phyloP scores from a whole-genome alignment of 2,329 filamentous ascomycete genomes.

The Xylariaceae sp. region DNA sequence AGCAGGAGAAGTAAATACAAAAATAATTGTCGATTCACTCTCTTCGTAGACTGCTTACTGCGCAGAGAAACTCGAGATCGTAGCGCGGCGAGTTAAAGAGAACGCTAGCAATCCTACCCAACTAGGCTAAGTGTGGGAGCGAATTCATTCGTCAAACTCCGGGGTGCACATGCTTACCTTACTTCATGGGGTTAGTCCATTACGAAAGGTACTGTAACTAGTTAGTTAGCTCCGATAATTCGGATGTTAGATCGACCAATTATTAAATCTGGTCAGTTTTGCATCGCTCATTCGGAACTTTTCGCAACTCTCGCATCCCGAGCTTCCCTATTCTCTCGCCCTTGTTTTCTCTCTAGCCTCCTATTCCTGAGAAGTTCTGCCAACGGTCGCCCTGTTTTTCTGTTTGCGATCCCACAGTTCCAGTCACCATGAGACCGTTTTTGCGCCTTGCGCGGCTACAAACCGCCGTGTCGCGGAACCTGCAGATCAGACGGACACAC shows the following conservation, averaged over 20 bases:
- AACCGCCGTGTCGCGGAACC: slow-evolving; percentile 14
- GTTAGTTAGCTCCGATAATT: not conserved
- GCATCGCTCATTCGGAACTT: not conserved
- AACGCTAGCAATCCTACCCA: too few relatives aligned
- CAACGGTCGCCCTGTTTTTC: not conserved
- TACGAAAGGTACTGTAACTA: not conserved
- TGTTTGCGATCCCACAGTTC: slow-evolving; percentile 14
- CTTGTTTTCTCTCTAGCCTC: not conserved
- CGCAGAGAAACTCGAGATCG: too few relatives aligned
- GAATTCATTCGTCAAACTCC: too few relatives aligned
- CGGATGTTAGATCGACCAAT: not conserved
- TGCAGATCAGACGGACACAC: slow-evolving; percentile 21
- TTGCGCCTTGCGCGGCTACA: slow-evolving; percentile 25
- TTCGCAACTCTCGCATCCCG: not conserved
- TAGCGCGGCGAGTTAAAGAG: too few relatives aligned
- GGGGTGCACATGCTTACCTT: too few relatives aligned
- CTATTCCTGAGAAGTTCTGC: not conserved
- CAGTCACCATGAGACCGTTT: slow-evolving; percentile 23
- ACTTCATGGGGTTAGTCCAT: too few relatives aligned
- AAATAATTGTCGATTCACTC: too few relatives aligned
- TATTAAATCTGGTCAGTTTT: not conserved
- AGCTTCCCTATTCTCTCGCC: not conserved
- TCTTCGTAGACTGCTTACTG: too few relatives aligned
- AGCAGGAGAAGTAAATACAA: too few relatives aligned
- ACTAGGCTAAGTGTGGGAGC: too few relatives aligned